These are phyloP conservation scores for Ustilago bromivora DNA, from an alignment of 1,284 basidiomycete genomes.

Conservation along the genomic window DNA sequence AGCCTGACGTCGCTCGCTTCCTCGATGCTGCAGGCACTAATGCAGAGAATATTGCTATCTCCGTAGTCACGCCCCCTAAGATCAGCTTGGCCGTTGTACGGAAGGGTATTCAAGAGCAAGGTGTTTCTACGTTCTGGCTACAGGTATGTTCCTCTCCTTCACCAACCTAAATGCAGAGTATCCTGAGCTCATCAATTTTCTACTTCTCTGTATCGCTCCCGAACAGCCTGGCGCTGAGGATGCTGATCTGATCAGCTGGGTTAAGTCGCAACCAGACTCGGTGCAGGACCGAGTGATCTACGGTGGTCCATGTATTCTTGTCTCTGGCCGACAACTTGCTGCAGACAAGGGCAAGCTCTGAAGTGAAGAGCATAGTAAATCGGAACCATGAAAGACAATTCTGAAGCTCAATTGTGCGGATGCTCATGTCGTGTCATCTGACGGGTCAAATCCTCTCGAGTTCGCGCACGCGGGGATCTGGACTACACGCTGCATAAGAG, in stretches of 20 bases:
- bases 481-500: not conserved
- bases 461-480: not conserved
- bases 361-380: too few species aligned
- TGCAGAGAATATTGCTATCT: slow-evolving; percentile 53
- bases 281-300: slow-evolving; percentile 60
- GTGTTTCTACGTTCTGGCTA: slow-evolving; percentile 62
- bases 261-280: slow-evolving; percentile 48
- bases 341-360: slow-evolving; percentile 61
- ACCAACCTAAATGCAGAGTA: not conserved
- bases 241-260: slow-evolving; percentile 57
- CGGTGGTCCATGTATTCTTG: slow-evolving; percentile 66
- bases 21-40: slow-evolving; percentile 29
- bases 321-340: slow-evolving; percentile 60
- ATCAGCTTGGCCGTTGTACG: slow-evolving; percentile 59
- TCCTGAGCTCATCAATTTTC: not conserved
- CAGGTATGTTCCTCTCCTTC: slow-evolving; percentile 31
- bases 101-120: slow-evolving; percentile 44
- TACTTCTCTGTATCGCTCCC: not conserved
- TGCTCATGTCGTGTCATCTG: not conserved
- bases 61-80: slow-evolving; percentile 65
- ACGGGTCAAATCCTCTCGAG: not conserved
- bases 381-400: not conserved
- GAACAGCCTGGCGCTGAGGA: slow-evolving; percentile 60
- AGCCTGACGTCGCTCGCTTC: slow-evolving; percentile 30
- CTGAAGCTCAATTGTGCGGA: not conserved